Evolutionary conservation across 2,329 filamentous ascomycete species (phyloP), one percentile per base, ranked within the genome.

Genomic region (Fusarium virguliforme): DNA sequence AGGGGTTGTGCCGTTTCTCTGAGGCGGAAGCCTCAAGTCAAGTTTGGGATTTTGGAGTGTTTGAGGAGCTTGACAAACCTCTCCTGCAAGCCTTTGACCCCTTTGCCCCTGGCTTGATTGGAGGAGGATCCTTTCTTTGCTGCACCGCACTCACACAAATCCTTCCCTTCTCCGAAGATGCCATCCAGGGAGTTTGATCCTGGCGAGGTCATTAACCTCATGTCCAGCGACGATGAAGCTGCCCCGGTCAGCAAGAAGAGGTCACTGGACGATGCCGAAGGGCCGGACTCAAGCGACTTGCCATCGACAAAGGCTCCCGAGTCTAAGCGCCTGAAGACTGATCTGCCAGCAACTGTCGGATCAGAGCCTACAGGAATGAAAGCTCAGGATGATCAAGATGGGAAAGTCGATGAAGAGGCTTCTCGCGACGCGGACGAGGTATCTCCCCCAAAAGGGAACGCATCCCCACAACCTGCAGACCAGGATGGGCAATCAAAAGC

Each of bases 341-440:
- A 62, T 40, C 50, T 41, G 8, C 32, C 60, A 30, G 26, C 53
- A 26, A 54, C 59, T 32, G 48, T 56, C 38, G 62, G 32, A 24
- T 34, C 60, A n/a, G 57, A 65, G 35, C 55, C 46, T 26, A 13
- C 38, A 13, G 41, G 18, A 48, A n/a, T 15, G 32, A 32, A 15
- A 24, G 9, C n/a, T 18, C 22, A 58, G 38, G 28, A 34, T 34
- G 74, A 74, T 18, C 79, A 82, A 59, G 80, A 81, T 62, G 79
- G 79, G 24, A 78, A 82, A 69, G 73, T 79, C 55, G 78, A 77
- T 26, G 76, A 79, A n/a, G 32, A 67, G 43, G 37, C 12, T 35
- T 37, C 34, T 35, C 18, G 18, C 18, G 32, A 26, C 26, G 32
- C 18, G 6, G 22, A 15, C 18, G 24, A 53, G 30, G 10, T 30